Conservation (phyloP, 2,329 filamentous ascomycete species). For the Colletotrichum ledebouriae region DNA sequence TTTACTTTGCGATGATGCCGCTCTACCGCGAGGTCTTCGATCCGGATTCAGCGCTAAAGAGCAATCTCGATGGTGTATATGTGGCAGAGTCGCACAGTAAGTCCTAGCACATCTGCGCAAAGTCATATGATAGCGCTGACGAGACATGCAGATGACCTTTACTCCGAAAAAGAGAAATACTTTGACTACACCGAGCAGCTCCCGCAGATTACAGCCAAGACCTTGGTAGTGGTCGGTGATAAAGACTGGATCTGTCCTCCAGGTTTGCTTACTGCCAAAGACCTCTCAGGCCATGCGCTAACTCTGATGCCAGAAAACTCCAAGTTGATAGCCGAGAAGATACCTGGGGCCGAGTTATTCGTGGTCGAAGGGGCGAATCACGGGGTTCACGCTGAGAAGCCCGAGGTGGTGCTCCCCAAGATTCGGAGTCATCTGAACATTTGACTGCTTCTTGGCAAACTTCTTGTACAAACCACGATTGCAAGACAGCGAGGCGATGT, state of each 20-base stretch:
- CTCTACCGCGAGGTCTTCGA: slow-evolving; percentile 54
- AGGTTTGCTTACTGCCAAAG: slow-evolving; percentile 42
- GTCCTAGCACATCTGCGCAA: background rate
- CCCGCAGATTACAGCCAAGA: slow-evolving; percentile 49
- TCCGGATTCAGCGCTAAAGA: slow-evolving; percentile 49
- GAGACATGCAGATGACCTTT: slow-evolving; percentile 49
- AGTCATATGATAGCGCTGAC: background rate
- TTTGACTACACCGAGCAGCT: slow-evolving; percentile 54
- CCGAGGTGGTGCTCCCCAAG: slow-evolving; percentile 47
- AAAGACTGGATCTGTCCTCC: slow-evolving; percentile 57
- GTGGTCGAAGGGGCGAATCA: slow-evolving; percentile 52
- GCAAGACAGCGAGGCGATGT: too few species aligned
- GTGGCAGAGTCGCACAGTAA: slow-evolving; percentile 54
- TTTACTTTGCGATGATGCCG: slow-evolving; percentile 54
- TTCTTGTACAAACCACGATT: too few species aligned
- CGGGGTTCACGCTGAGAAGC: slow-evolving; percentile 53
- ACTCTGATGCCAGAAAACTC: slow-evolving; percentile 48
- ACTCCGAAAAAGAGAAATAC: slow-evolving; percentile 53
- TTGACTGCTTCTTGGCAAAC: background rate
- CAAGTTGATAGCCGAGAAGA: slow-evolving; percentile 47
- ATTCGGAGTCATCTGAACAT: slow-evolving; percentile 44
- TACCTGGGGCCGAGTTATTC: slow-evolving; percentile 48
- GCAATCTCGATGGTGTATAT: slow-evolving; percentile 49
- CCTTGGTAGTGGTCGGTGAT: slow-evolving; percentile 54
- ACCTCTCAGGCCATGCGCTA: background rate